Conservation (phyloP, 2,329 filamentous ascomycete genomes). For the Penicillium sp. region DNA sequence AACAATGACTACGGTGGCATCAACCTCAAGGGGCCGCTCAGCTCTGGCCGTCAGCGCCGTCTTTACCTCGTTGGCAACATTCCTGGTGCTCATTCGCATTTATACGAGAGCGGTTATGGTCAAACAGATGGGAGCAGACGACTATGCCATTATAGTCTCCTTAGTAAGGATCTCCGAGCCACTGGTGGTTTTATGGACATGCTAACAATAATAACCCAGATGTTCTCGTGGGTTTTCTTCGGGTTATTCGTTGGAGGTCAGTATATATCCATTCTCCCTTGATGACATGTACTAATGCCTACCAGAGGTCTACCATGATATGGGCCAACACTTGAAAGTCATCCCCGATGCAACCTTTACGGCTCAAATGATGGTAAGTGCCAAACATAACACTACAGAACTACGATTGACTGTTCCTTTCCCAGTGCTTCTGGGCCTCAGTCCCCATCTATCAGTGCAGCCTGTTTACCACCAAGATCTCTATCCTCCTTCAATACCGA, state of each 20-base stretch:
- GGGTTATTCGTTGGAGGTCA: slow-evolving; percentile 29
- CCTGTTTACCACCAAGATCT: slow-evolving; percentile 33
- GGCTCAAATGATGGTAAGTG: slow-evolving; percentile 27
- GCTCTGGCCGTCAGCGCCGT: slow-evolving; percentile 29
- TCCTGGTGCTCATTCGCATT: slow-evolving; percentile 38
- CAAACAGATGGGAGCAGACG: slow-evolving; percentile 35
- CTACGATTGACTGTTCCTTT: background rate
- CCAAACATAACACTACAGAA: background rate
- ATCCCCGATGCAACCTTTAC: slow-evolving; percentile 20
- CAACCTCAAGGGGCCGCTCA: slow-evolving; percentile 24
- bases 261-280: slow-evolving; percentile 2
- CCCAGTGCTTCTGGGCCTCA: slow-evolving; percentile 31
- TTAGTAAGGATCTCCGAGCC: slow-evolving; percentile 17
- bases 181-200: background rate
- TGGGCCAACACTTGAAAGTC: slow-evolving; percentile 23
- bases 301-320: slow-evolving; percentile 28
- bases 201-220: slow-evolving; percentile 4
- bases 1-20: slow-evolving; percentile 26
- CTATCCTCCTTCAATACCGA: slow-evolving; percentile 36
- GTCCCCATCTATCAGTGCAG: slow-evolving; percentile 34
- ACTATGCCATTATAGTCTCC: slow-evolving; percentile 37
- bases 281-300: background rate
- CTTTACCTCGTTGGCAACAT: slow-evolving; percentile 30
- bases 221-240: slow-evolving; percentile 31
- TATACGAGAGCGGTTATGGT: slow-evolving; percentile 37